A percentile compares a stretch with the other conserved stretches of the same genome.
Conservation (phyloP, 345 rosid species). For the Cardamine occulta region DNA sequence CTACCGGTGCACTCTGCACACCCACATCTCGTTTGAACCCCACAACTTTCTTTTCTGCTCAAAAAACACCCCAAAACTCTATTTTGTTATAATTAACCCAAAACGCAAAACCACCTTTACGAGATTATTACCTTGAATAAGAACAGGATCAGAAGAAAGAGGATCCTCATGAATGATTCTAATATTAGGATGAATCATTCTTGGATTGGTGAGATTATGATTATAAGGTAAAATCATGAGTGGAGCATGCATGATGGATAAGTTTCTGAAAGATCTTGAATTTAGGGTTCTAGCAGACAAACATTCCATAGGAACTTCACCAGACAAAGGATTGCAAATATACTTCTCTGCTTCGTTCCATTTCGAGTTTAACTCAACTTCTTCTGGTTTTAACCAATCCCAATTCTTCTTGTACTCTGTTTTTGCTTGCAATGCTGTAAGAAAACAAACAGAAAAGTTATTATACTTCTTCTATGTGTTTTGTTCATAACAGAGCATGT, state of each 20-base stretch:
- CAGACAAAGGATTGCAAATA: slow-evolving; percentile 83
- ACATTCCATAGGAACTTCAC: slow-evolving; percentile 87
- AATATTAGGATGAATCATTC: slow-evolving; percentile 33
- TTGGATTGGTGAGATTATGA: slow-evolving; percentile 39
- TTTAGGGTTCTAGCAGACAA: slow-evolving; percentile 71
- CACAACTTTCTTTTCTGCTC: slow-evolving; percentile 55
- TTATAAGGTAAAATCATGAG: slow-evolving; percentile 55
- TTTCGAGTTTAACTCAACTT: slow-evolving; percentile 73
- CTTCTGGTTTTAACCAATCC: slow-evolving; percentile 64
- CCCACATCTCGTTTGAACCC: slow-evolving; percentile 72
- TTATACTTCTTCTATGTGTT: neutral
- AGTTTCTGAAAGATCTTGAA: slow-evolving; percentile 61
- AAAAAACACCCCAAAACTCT: slow-evolving; percentile 1
- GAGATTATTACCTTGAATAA: slow-evolving; percentile 18
- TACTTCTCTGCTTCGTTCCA: slow-evolving; percentile 95
- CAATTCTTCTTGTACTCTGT: slow-evolving; percentile 46
- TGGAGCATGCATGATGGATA: slow-evolving; percentile 65
- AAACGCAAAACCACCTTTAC: neutral
- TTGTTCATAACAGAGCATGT: neutral
- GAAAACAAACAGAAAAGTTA: neutral
- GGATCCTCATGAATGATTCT: slow-evolving; percentile 22
- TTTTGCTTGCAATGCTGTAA: slow-evolving; percentile 77
- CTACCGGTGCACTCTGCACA: slow-evolving; percentile 67
- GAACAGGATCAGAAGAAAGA: neutral
- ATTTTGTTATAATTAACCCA: neutral